A percentile compares a stretch with the other conserved stretches of the same genome.
These are phyloP conservation scores for Fusarium staphyleae DNA, from an alignment of 2,329 filamentous ascomycete genomes.

Conservation along the genomic window DNA sequence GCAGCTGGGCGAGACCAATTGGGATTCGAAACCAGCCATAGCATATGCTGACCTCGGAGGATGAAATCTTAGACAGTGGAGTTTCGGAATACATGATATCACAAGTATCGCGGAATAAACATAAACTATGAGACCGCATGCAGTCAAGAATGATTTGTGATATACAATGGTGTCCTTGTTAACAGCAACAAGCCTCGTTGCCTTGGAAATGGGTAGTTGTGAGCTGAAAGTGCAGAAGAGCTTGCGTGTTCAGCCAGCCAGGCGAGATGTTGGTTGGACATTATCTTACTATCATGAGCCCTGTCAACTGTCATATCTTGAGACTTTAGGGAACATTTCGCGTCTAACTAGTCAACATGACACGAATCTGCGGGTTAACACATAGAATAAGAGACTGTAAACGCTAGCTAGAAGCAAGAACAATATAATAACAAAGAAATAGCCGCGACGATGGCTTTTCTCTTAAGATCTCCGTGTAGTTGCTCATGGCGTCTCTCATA, in stretches of 20 bases:
- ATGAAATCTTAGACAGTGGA: neutral
- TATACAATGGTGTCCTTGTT: neutral
- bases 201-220: neutral
- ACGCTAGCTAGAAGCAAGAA: slow-evolving; percentile 1
- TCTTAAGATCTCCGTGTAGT: neutral
- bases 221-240: neutral
- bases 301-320: neutral
- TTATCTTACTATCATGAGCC: slow-evolving; percentile 4
- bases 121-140: neutral
- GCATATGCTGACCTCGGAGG: neutral
- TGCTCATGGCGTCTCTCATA: too few species aligned
- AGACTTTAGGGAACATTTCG: neutral
- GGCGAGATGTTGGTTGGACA: neutral
- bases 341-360: neutral
- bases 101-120: neutral
- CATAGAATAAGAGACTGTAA: neutral
- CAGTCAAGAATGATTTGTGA: neutral
- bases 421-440: neutral
- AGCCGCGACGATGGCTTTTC: neutral
- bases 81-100: neutral
- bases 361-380: slow-evolving; percentile 1
- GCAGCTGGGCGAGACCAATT: neutral
- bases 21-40: neutral
- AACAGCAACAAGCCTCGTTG: neutral
- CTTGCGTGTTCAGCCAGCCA: neutral